These are phyloP conservation scores for Stenocarpella maydis DNA, from an alignment of 2,329 filamentous ascomycete species.

Conservation along the genomic window DNA sequence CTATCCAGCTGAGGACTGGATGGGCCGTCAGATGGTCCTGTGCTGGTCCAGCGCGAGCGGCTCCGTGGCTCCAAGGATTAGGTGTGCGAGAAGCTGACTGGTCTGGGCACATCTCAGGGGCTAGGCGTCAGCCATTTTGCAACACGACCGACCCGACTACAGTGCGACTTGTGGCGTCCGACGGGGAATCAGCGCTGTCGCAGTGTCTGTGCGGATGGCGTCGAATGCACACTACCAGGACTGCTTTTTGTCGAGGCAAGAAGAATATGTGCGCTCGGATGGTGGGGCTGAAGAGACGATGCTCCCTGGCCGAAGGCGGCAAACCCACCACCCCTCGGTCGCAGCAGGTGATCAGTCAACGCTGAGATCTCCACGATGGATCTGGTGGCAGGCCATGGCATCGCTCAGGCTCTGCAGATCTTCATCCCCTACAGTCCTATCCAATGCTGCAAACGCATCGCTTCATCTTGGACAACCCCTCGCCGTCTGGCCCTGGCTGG, in stretches of 20 bases:
- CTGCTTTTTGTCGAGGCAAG: slow-evolving; percentile 15
- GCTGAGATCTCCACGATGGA: background rate
- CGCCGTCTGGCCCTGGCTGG: background rate
- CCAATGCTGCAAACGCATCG: background rate
- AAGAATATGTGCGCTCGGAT: slow-evolving; percentile 25
- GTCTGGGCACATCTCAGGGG: background rate
- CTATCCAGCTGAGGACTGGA: background rate
- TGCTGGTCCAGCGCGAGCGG: background rate
- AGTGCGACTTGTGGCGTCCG: slow-evolving; percentile 9
- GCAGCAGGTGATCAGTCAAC: slow-evolving; percentile 9
- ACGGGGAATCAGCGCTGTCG: background rate
- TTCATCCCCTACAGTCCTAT: background rate
- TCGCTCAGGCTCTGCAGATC: slow-evolving; percentile 9
- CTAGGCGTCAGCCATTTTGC: slow-evolving; percentile 16
- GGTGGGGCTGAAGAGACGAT: slow-evolving; percentile 23
- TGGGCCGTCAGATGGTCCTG: slow-evolving; percentile 8
- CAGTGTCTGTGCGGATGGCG: background rate
- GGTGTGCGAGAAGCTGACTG: background rate
- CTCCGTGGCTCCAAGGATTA: background rate
- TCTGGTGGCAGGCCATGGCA: background rate
- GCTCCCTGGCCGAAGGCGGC: slow-evolving; percentile 4
- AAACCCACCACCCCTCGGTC: background rate
- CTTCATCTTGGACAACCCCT: background rate
- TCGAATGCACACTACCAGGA: background rate
- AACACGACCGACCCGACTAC: slow-evolving; percentile 5